Evolutionary conservation across 2,329 filamentous ascomycete genomes (phyloP).

Genomic region (Neobulgaria alba): DNA sequence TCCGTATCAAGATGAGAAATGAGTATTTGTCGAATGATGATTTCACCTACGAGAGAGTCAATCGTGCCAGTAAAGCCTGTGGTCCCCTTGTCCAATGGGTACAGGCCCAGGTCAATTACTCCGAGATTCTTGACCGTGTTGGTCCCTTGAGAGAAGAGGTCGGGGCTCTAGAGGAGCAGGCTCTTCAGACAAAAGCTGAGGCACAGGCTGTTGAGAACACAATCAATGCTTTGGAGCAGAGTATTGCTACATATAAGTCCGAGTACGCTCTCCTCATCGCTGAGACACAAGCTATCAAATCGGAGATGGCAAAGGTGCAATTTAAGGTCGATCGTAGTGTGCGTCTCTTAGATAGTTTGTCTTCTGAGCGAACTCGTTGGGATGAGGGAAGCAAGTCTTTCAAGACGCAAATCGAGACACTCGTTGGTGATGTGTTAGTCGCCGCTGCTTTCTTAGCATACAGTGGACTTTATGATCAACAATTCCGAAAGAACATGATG

Average conservation of each 20-base stretch:
- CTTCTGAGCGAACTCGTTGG: constrained; percentile 88
- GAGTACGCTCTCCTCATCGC: constrained; percentile 95
- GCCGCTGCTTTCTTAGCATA: constrained; percentile 98
- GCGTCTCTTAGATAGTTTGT: constrained; percentile 85
- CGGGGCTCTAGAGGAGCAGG: constrained; percentile 74
- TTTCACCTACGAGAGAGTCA: constrained; percentile 93
- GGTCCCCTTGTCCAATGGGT: constrained; percentile 97
- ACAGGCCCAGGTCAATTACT: constrained; percentile 91
- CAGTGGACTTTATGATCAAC: constrained; percentile 93
- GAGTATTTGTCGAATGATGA: constrained; percentile 90
- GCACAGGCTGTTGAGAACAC: constrained; percentile 86
- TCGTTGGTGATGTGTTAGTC: constrained; percentile 90
- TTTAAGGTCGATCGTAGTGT: constrained; percentile 98
- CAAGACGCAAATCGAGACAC: constrained; percentile 92
- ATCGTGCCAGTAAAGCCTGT: constrained; percentile 92
- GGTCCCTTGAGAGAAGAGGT: constrained; percentile 91
- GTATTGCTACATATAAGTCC: constrained; percentile 89
- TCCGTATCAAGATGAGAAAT: constrained; percentile 82
- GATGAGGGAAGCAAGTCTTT: constrained; percentile 97
- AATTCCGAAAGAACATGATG: constrained; percentile 94
- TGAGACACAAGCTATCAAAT: constrained; percentile 94
- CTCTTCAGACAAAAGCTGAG: constrained; percentile 85
- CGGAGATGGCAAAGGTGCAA: constrained; percentile 91
- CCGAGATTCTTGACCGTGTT: constrained; percentile 91
- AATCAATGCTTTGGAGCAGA: constrained; percentile 74